Evolutionary conservation across 441 rosid species (phyloP), one percentile per base, ranked within the genome.

Genomic region (Syzygium malaccense): DNA sequence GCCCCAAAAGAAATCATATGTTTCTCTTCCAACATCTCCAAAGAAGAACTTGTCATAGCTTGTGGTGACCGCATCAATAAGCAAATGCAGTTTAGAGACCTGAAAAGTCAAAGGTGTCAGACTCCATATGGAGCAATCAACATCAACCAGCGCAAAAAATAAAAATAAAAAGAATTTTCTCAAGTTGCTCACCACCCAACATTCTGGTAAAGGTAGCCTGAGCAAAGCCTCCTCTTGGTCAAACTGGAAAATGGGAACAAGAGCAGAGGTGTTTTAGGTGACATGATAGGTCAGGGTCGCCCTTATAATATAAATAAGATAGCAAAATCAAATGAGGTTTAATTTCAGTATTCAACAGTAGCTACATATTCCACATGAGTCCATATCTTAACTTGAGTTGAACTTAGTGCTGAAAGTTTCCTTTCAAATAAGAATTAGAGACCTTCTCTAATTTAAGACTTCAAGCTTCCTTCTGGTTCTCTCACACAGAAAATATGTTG

Each of bases 1-100:
- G 56, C 99, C 95, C 99, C 99, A 96, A 89, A 96, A 96, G 94
- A 98, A 98, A 87, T 98, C 98, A 93, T 98, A 96, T 88, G 89
- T 92, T 92, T 98, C 99, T 93, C 99, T 96, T 86, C 97, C 99
- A 86, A 95, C 94, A 68, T 96, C 99, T 88, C 98, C 99, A 91
- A 98, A 96, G 95, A 93, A 96, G 89, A 93, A 94, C 91, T 94
- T 98, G 58, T 98, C 97, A 89, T 96, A 96, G 92, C 99, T 95
- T 89, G 93, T 87, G 87, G 99, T 98, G 89, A 95, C 98, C 4
- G 88, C 85, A 91, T 98, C 99, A 49, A 95, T 93, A 89, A 98
- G 99, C 71, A 94, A 68, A 92, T 98, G 99, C 88, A 98, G 96
- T 93, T 98, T 95, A 68, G 99, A 98, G 88, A 96, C 95, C 99